Evolutionary conservation across 208 protist genomes (phyloP), one percentile per base, ranked within the genome.

Genomic region (Balamuthia mandrillaris): DNA sequence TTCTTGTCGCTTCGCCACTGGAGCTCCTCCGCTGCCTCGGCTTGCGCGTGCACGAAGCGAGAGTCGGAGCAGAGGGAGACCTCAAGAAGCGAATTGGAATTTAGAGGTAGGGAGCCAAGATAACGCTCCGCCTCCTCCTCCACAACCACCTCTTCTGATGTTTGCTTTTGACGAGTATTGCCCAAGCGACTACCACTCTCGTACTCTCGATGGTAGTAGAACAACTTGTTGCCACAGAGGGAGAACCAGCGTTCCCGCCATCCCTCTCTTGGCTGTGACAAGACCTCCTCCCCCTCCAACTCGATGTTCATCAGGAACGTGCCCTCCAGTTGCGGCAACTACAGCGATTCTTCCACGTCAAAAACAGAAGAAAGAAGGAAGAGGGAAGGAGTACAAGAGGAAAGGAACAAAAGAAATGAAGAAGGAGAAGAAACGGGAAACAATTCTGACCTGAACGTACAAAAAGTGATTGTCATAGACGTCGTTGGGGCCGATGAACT

Each of bases 391-490:
- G 42, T 16, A 29, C 33, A 68, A 0, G 33, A 5, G 27, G 5
- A 9, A 63, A 37, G 60, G 0, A 0, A n/a, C n/a, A n/a, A n/a
- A n/a, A n/a, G n/a, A n/a, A n/a, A n/a, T n/a, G n/a, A 78, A 54
- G 3, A 37, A 6, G 42, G 39, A 29, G 60, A 68, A 0, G 33
- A 5, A 21, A 4, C 10, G 33, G 60, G 60, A 0, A 0, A n/a
- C n/a, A n/a, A n/a, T n/a, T n/a, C 9, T 14, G 10, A 78, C 68
- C 68, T 42, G 29, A 18, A 27, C 29, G 29, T 78, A 78, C 29
- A 78, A 44, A 44, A 78, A 78, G 24, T 78, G 68, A 24, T 78
- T 78, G 29, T 78, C 68, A 27, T 52, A 78, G 68, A 78, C 27
- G 29, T 78, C 68, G 45, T 78, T 29, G 1, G 29, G 29, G 24